Evolutionary conservation across 176 grass and related monocot genomes (phyloP), one percentile per base, ranked within the genome.

Genomic region (Carex kokanica): DNA sequence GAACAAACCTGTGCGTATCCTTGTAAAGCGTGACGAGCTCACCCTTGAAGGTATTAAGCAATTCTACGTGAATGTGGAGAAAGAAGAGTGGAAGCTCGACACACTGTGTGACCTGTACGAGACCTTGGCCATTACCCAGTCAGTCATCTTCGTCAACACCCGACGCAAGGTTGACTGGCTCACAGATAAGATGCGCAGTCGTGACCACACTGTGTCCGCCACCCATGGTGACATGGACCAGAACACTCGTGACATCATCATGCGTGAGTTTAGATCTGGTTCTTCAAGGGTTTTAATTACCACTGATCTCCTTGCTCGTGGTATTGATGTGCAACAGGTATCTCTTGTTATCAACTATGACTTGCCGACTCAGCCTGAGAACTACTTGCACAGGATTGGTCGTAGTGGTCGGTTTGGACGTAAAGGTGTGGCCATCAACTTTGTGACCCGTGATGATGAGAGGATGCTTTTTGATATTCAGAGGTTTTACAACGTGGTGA

Each of bases 41-140:
- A 97, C 94, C 29, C 94, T 97, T 51, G 94, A 97, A 84, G 94
- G 94, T 91, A 97, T 97, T 79, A 97, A 93, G 66, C 94, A 97
- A 86, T 97, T 97, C 60, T 91, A 97, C 67, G 94, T 97, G 23
- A 97, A 97, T 38, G 85, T 97, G 14, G 94, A 97, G 68, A 97
- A 93, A 79, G 94, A 97, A 85, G 94, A 97, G 16, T 97, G 94
- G 94, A 97, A 97, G 86, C 91, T 97, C 6, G 94, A 97, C 79
- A 97, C 94, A 17, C 94, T 93, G 18, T 97, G 94, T 78, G 94
- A 97, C 69, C 86, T 97, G 61, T 97, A 97, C 0, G 94, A 97
- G 89, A 93, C 94, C 27, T 81, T 97, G 47, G 94, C 94, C 59
- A 97, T 97, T 74, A 97, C 94, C 10, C 94, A 97, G 85, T 93